These are phyloP conservation scores for Dactylellina sp. DNA, from an alignment of 2,329 filamentous ascomycete species.

Conservation along the genomic window DNA sequence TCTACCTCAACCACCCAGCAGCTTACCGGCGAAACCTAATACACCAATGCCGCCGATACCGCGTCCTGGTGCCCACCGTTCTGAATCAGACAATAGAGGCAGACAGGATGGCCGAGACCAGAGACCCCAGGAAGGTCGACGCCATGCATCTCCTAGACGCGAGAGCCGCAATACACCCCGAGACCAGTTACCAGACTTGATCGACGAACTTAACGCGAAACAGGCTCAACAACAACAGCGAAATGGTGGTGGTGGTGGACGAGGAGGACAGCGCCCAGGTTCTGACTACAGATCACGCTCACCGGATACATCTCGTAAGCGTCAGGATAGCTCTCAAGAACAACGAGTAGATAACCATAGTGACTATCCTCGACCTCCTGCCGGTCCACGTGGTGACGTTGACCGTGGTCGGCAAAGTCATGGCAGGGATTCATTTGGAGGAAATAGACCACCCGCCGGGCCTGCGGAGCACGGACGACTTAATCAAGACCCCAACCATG, in stretches of 20 bases:
- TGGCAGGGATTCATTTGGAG: slow-evolving; percentile 55
- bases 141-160: slow-evolving; percentile 36
- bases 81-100: slow-evolving; percentile 41
- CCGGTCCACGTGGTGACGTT: slow-evolving; percentile 59
- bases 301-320: slow-evolving; percentile 54
- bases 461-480: slow-evolving; percentile 55
- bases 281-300: slow-evolving; percentile 56
- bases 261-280: slow-evolving; percentile 46
- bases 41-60: slow-evolving; percentile 51
- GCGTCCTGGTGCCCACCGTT: slow-evolving; percentile 40
- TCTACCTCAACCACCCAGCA: slow-evolving; percentile 51
- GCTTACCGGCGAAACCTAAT: slow-evolving; percentile 52
- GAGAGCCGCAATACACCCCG: slow-evolving; percentile 26
- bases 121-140: slow-evolving; percentile 19
- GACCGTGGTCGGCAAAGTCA: slow-evolving; percentile 53
- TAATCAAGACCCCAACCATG: slow-evolving; percentile 60
- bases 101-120: slow-evolving; percentile 38
- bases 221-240: slow-evolving; percentile 33
- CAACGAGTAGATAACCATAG: slow-evolving; percentile 49
- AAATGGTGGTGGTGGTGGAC: slow-evolving; percentile 21
- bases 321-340: slow-evolving; percentile 56
- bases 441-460: slow-evolving; percentile 39
- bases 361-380: slow-evolving; percentile 58
- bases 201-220: slow-evolving; percentile 53
- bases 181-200: slow-evolving; percentile 46